These are phyloP conservation scores for Grigorovia humatica DNA, from an alignment of 805 yeast species.

Conservation along the genomic window DNA sequence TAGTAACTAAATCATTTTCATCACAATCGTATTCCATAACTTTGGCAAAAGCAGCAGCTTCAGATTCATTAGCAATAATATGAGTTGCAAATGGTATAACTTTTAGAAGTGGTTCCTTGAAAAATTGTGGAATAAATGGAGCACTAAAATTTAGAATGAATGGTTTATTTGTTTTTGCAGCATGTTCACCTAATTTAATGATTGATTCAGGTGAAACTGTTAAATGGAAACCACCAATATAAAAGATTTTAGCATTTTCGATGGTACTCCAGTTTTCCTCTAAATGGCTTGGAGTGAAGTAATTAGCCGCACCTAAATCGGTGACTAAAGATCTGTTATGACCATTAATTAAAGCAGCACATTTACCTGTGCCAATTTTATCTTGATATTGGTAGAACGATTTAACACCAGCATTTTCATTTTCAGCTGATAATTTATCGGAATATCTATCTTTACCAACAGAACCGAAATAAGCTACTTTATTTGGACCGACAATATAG, in stretches of 20 bases:
- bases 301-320: conserved; percentile 96
- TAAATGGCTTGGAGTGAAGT: conserved; percentile 82
- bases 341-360: conserved; percentile 91
- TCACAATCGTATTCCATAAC: conserved; percentile 51
- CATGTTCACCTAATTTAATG: conserved; percentile 80
- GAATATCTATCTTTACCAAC: conserved; percentile 90
- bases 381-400: conserved; percentile 77
- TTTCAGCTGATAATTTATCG: conserved; percentile 71
- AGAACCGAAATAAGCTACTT: conserved; percentile 90
- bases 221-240: conserved; percentile 98
- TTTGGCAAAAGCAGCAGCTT: conserved; percentile 90
- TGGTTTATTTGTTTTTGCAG: conserved; percentile 68
- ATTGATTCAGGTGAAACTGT: conserved; percentile 97
- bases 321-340: conserved; percentile 88
- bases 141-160: conserved; percentile 86
- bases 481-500: conserved; percentile 66
- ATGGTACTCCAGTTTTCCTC: conserved; percentile 80
- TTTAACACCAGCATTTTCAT: conserved; percentile 76
- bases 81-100: conserved; percentile 80
- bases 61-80: conserved; percentile 92
- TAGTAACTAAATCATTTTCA: conserved; percentile 50
- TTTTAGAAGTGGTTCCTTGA: conserved; percentile 79
- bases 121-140: conserved; percentile 92
- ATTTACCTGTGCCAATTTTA: conserved; percentile 82
- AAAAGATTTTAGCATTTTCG: conserved; percentile 69